Percentiles rank a stretch among this genome's conserved stretches.
These are phyloP conservation scores for Pythium diclinum DNA, from an alignment of 352 stramenopile genomes.

Conservation along the genomic window DNA sequence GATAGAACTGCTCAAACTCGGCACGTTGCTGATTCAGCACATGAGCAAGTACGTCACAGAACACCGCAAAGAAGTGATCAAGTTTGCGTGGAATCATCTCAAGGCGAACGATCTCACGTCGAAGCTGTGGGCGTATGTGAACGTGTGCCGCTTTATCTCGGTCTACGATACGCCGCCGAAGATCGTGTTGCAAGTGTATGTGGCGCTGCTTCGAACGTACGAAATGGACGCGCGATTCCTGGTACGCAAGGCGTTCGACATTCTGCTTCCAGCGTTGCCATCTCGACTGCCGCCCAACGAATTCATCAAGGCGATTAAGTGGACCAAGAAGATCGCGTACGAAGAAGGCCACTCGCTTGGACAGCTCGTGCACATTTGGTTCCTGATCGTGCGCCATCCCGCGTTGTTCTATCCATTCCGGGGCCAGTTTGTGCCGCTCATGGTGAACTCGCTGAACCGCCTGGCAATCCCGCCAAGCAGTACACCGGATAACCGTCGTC, in stretches of 20 bases:
- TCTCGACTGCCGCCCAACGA: slow-evolving; percentile 88
- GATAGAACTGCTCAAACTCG: slow-evolving; percentile 93
- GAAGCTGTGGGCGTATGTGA: slow-evolving; percentile 97
- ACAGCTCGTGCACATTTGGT: slow-evolving; percentile 98
- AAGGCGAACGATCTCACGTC: slow-evolving; percentile 94
- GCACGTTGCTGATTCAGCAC: slow-evolving; percentile 95
- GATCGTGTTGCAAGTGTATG: slow-evolving; percentile 97
- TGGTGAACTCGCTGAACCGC: slow-evolving; percentile 95
- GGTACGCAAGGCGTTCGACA: slow-evolving; percentile 93
- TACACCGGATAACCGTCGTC: slow-evolving; percentile 89
- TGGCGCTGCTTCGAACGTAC: slow-evolving; percentile 92
- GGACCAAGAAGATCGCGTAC: slow-evolving; percentile 97
- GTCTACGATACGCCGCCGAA: slow-evolving; percentile 95
- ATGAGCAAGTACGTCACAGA: slow-evolving; percentile 92
- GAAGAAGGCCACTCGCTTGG: slow-evolving; percentile 95
- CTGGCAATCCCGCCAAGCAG: slow-evolving; percentile 94
- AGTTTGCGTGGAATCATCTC: slow-evolving; percentile 97
- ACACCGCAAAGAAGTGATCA: slow-evolving; percentile 97
- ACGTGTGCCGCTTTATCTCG: slow-evolving; percentile 96
- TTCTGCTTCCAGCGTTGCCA: slow-evolving; percentile 92
- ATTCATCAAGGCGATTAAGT: slow-evolving; percentile 96
- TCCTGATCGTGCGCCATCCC: slow-evolving; percentile 94
- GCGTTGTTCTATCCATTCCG: slow-evolving; percentile 92
- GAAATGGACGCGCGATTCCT: slow-evolving; percentile 94
- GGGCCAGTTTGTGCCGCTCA: slow-evolving; percentile 93